Conservation (phyloP, 2,329 filamentous ascomycete genomes). For the Fusarium liriodendri region DNA sequence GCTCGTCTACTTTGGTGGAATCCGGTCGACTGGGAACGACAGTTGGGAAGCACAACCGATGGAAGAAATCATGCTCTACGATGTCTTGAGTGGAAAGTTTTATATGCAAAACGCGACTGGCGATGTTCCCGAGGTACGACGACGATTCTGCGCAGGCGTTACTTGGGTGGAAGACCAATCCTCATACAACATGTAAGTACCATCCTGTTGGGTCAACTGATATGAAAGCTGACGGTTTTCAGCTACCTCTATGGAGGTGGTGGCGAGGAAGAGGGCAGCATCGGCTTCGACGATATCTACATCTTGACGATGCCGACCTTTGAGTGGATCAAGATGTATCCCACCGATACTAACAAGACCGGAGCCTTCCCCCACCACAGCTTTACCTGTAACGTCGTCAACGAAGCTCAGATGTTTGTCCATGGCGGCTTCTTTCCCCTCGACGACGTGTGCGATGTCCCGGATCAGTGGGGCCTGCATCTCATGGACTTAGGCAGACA, state of each 20-base stretch:
- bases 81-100: conserved; percentile 68
- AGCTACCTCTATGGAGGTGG: conserved; percentile 73
- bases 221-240: conserved; percentile 3
- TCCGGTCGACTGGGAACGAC: conserved; percentile 62
- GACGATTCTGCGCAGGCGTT: conserved; percentile 70
- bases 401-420: conserved; percentile 69
- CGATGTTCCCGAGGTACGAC: conserved; percentile 60
- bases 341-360: conserved; percentile 52
- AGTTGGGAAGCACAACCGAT: conserved; percentile 58
- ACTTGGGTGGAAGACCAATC: conserved; percentile 69
- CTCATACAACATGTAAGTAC: conserved; percentile 71
- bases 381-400: conserved; percentile 66
- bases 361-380: conserved; percentile 62
- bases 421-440: conserved; percentile 69
- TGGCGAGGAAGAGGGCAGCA: conserved; percentile 56
- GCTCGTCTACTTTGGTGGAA: conserved; percentile 71
- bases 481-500: conserved; percentile 66
- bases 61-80: conserved; percentile 67
- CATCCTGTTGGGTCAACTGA: not conserved
- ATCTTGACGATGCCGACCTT: conserved; percentile 71
- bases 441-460: conserved; percentile 61
- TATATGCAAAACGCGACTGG: conserved; percentile 68
- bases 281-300: conserved; percentile 70
- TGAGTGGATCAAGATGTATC: conserved; percentile 68
- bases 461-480: conserved; percentile 65